Base-by-base conservation (phyloP, 2,329 filamentous ascomycete genomes). In the Xylariaceae sp. region DNA sequence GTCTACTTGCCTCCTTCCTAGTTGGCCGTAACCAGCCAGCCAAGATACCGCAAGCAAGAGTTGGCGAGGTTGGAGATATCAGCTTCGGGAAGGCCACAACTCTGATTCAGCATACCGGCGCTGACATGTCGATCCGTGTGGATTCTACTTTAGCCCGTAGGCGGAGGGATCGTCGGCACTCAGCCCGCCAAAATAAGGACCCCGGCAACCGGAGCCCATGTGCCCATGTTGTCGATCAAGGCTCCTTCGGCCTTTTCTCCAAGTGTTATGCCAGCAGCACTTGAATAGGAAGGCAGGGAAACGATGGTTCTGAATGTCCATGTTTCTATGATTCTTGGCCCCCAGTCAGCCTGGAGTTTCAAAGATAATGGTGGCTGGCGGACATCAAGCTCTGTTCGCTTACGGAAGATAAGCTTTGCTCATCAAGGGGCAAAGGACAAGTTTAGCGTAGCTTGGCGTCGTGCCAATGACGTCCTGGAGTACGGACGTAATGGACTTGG, bases 1-100 rank as follows among this genome's bases (percentile, higher is more conserved):
- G 39, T 44, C 48, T 48, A 46, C 52, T 48, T 46, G 22, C 42
- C 57, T 58, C 58, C 58, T 60, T 60, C 58, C 58, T 53, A 55
- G 56, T 58, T 49, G 42, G 54, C 54, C 53, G 27, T 48, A 51
- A 53, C 49, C 44, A 38, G 48, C 47, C 52, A 45, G 48, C 47
- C 52, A 45, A 40, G 44, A 44, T 53, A 56, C 27, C 48, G 52
- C 48, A 58, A 48, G 49, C 27, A 45, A 27, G 42, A 50, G 31
- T 52, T 42, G 45, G 43, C 49, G 45, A 49, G 50, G 31, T 52
- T 42, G 45, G 43, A 51, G 45, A 49, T 35, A 52, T 49, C 47
- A 47, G 46, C 42, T 39, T 40, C 49, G 45, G 42, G 47, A 47
- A 48, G 41, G 44, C 46, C 43, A 49, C 48, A 54, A 53, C 50